Evolutionary conservation across 179 eudicot genomes (phyloP), one percentile per base, ranked within the genome.

Genomic region (Heliamphora pulchella): DNA sequence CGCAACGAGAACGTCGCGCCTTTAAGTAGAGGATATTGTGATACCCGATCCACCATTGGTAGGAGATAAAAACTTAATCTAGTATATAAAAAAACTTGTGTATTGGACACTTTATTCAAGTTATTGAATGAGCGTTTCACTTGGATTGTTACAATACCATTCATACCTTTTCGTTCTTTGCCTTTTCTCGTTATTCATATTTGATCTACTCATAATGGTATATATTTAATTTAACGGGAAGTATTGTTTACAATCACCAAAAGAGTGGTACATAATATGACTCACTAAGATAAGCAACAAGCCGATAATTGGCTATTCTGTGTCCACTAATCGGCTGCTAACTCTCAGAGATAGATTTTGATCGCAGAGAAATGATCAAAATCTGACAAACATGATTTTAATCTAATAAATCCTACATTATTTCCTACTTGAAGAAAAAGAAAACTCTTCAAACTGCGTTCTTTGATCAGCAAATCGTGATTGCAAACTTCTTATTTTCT

Each of bases 401-500:
- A 1, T 59, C 85, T 88, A 84, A 31, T 31, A 31, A 74, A 78
- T 63, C 79, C 77, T 77, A 58, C 53, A 78, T 88, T 81, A 80
- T 84, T 84, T 44, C 79, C 80, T 81, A 75, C 71, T 70, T 79
- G 79, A 75, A 70, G 72, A 80, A 85, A 54, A 39, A 77, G 71
- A 31, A 48, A 85, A 77, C 83, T 83, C 82, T 83, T 82, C 79
- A n/a, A 69, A 63, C 64, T 80, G 75, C 20, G 41, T 51, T 74
- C 57, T 80, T 47, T 31, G 73, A 58, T 54, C 53, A 31, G 31
- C 31, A 31, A 31, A 31, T 31, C 31, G 31, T 31, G 31, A 31
- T 31, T 31, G 31, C 31, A 31, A 31, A 31, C 31, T 31, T 31
- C 31, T 31, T 31, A 31, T 31, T 31, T 0, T 31, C 31, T 31